A percentile compares a stretch with the other conserved stretches of the same genome.
Evolutionary conservation across 1,139 yeast genomes (phyloP).

Genomic region (Hyphopichia burtonii): DNA sequence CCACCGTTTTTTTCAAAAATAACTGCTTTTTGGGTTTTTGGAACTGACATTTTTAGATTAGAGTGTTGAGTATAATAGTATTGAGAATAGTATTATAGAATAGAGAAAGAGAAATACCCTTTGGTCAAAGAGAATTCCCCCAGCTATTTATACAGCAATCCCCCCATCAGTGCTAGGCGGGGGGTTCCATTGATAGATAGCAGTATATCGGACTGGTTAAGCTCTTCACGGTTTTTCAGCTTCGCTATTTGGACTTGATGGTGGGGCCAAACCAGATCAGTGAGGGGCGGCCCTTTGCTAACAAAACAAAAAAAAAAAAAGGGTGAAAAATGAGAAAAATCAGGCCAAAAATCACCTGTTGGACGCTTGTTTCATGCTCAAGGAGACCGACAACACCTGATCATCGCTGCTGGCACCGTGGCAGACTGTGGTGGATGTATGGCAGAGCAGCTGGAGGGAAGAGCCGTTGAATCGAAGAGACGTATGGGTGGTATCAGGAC

Average conservation of each 20-base stretch:
- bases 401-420: too few relatives aligned
- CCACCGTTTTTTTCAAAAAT: conserved; percentile 71
- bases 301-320: not conserved
- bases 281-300: not conserved
- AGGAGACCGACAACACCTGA: too few relatives aligned
- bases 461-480: too few relatives aligned
- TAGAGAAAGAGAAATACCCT: too few relatives aligned
- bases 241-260: not conserved
- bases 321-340: not conserved
- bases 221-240: not conserved
- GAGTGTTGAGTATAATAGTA: too few relatives aligned
- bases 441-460: too few relatives aligned
- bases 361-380: too few relatives aligned
- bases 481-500: too few relatives aligned
- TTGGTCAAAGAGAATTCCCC: not conserved
- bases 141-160: not conserved
- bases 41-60: conserved; percentile 28
- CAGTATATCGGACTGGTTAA: not conserved
- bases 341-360: not conserved
- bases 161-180: too few relatives aligned
- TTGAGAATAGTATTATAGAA: too few relatives aligned
- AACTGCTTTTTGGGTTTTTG: conserved; percentile 70
- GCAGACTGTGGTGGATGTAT: too few relatives aligned
- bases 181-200: too few relatives aligned
- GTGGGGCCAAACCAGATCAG: not conserved